Evolutionary conservation across 768 basidiomycete genomes (phyloP).

Genomic region (Rhodotorula graminis): DNA sequence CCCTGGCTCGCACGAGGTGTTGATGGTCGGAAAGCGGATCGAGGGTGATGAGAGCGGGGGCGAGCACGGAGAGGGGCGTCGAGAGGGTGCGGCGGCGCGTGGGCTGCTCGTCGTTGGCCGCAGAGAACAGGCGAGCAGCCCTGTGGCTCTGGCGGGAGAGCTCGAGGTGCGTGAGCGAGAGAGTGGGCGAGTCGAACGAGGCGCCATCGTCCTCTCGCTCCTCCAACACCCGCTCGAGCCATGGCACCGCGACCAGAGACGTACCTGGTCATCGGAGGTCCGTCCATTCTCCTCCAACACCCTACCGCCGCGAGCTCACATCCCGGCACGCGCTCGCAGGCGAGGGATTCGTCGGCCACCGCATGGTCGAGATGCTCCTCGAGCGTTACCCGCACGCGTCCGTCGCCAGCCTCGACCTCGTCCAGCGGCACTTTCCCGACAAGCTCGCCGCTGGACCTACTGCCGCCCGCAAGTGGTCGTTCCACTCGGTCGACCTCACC

Average conservation of each 20-base stretch:
- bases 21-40: too few species aligned
- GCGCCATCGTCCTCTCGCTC: neutral
- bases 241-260: conserved; percentile 35
- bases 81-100: too few species aligned
- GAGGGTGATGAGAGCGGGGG: too few species aligned
- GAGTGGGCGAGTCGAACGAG: neutral
- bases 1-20: too few species aligned
- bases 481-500: conserved; percentile 84
- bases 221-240: neutral
- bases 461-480: conserved; percentile 49
- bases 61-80: too few species aligned
- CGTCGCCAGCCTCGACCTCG: conserved; percentile 84
- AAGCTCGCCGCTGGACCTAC: neutral
- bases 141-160: too few species aligned
- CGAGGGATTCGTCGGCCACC: conserved; percentile 75
- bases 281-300: conserved; percentile 17
- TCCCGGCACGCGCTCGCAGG: conserved; percentile 13
- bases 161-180: too few species aligned
- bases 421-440: conserved; percentile 62
- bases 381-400: conserved; percentile 62
- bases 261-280: conserved; percentile 89
- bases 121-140: too few species aligned
- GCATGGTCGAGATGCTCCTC: conserved; percentile 79
- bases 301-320: neutral
- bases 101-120: too few species aligned